Conservation (phyloP, 1,284 basidiomycete genomes). For the Mycosarcoma maydis region DNA sequence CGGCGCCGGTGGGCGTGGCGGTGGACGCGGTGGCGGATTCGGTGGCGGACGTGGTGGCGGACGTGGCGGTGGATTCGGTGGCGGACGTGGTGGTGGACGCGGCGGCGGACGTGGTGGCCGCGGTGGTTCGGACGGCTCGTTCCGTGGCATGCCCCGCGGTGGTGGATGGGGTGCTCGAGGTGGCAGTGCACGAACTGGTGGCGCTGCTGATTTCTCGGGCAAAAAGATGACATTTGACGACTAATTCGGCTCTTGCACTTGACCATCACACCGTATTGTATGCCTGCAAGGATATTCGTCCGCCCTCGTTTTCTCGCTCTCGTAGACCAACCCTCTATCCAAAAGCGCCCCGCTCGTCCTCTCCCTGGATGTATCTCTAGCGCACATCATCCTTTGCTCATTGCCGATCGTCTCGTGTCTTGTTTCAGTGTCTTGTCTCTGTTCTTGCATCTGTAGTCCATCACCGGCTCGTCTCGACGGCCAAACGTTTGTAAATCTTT, state of each 20-base stretch:
- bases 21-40: conserved; percentile 69
- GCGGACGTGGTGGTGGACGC: conserved; percentile 66
- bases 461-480: conserved; percentile 4
- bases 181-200: conserved; percentile 74
- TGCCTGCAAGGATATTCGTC: too few relatives aligned
- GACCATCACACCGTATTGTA: too few relatives aligned
- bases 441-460: conserved; percentile 20
- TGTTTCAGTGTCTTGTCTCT: conserved; percentile 14
- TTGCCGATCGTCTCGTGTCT: neutral
- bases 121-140: conserved; percentile 69
- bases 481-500: conserved; percentile 22
- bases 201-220: conserved; percentile 78
- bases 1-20: conserved; percentile 70
- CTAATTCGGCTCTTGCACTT: too few relatives aligned
- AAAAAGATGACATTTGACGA: conserved; percentile 82
- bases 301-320: too few relatives aligned
- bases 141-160: conserved; percentile 67
- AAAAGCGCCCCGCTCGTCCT: conserved; percentile 28
- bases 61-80: conserved; percentile 58
- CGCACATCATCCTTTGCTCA: too few relatives aligned
- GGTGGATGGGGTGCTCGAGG: conserved; percentile 65
- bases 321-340: too few relatives aligned
- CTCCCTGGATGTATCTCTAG: too few relatives aligned
- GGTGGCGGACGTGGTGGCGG: conserved; percentile 67
- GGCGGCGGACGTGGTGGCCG: conserved; percentile 75